These are phyloP conservation scores for Populus ilicifolia DNA, from an alignment of 345 rosid species.

Conservation along the genomic window DNA sequence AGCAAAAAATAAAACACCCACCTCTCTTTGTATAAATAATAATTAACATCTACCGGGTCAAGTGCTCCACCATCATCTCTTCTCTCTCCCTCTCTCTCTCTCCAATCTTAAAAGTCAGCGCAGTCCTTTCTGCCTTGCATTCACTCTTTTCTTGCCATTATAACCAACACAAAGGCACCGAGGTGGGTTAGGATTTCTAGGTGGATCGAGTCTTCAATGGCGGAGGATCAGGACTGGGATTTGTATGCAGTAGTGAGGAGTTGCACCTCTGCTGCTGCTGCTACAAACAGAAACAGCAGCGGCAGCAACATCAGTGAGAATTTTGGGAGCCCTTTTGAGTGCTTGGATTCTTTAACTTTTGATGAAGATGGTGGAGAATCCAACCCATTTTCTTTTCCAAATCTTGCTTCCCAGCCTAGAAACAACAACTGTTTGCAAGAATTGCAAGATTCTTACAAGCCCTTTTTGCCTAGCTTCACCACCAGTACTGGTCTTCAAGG, in stretches of 20 bases:
- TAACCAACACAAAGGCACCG: background rate
- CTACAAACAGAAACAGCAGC: background rate
- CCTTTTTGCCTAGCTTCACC: slow-evolving; percentile 34
- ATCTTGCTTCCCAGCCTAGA: slow-evolving; percentile 10
- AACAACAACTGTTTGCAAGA: slow-evolving; percentile 34
- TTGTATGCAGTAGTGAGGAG: slow-evolving; percentile 72
- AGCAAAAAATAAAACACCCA: slow-evolving; percentile 13
- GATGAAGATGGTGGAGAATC: slow-evolving; percentile 17
- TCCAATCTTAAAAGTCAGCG: slow-evolving; percentile 61
- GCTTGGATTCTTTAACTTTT: slow-evolving; percentile 36
- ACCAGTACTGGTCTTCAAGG: background rate
- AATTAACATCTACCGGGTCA: slow-evolving; percentile 33
- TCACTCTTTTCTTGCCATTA: slow-evolving; percentile 27
- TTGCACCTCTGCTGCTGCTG: slow-evolving; percentile 32
- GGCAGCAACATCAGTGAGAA: background rate
- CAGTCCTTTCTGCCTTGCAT: slow-evolving; percentile 42
- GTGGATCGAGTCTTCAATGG: slow-evolving; percentile 15
- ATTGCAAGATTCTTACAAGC: slow-evolving; percentile 52
- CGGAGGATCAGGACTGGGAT: slow-evolving; percentile 73
- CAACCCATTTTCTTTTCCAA: slow-evolving; percentile 30
- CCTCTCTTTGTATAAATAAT: slow-evolving; percentile 45
- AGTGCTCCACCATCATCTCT: slow-evolving; percentile 38
- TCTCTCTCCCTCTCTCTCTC: slow-evolving; percentile 27
- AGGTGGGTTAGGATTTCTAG: slow-evolving; percentile 17
- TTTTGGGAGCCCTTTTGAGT: slow-evolving; percentile 29